Base-by-base conservation (phyloP, 106 monocot species). In the Dendrobium huoshanense region DNA sequence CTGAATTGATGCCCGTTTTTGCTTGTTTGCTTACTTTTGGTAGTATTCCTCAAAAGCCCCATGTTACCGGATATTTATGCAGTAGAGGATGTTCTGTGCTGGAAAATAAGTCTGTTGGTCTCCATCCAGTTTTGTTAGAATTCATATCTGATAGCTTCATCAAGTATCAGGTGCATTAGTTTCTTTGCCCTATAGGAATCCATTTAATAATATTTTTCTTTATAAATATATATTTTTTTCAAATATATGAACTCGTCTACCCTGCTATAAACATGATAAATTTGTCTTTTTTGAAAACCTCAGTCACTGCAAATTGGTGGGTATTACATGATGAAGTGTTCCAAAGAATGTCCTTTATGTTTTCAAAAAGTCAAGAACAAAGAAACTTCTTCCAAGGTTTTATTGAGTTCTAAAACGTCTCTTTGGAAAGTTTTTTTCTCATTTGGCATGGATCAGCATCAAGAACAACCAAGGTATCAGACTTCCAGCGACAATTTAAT, bases 291-390 rank as follows among this genome's bases (percentile, higher is more conserved):
- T 1, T 24, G 27, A 59, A 83, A 68, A 70, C 48, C 77, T 10
- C 87, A 96, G 96, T 80, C 78, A 47, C 74, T 94, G 18, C 54
- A 75, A 72, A 67, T 85, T 19, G 92, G 94, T 77, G 70, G 55
- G 43, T 89, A 79, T 81, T 96, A 92, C 81, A 82, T 94, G 79
- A 64, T 94, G 49, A 90, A 85, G 68, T 84, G 79, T 79, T 81
- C 90, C n/a, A 67, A 77, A 55, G 79, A 81, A 78, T 79, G 44
- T 31, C 49, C 79, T 77, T 56, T 49, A 7, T 61, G 33, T 61
- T 15, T 49, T 55, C 58, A 22, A 47, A 55, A 55, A 80, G 59
- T 25, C 6, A 15, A 78, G 81, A 75, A 67, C 78, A 75, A 55
- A 82, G 49, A 4, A 81, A 41, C 47, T n/a, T 72, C 16, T 78